phyloP scores from a whole-genome alignment of 768 basidiomycete species.

The Xerocomus brunneocitrinus region DNA sequence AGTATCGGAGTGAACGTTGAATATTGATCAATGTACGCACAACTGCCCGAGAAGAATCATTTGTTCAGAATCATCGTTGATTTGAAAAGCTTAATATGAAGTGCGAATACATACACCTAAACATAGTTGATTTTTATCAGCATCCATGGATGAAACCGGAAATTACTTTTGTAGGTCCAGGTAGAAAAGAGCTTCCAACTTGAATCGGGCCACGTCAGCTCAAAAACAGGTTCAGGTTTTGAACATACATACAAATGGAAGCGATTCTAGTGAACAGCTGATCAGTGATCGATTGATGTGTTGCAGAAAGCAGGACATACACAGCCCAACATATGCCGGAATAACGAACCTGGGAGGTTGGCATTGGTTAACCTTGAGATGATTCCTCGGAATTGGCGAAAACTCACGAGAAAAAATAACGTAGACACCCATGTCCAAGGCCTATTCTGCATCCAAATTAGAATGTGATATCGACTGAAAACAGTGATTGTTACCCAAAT shows the following conservation, averaged over 20 bases:
- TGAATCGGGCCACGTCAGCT: neutral
- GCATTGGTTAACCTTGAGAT: neutral
- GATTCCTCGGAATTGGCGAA: neutral
- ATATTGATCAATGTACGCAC: neutral
- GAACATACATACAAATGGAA: neutral
- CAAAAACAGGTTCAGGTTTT: neutral
- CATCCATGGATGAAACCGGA: too few relatives aligned
- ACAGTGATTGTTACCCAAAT: neutral
- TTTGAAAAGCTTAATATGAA: neutral
- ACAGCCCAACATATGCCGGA: neutral
- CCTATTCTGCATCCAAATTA: neutral
- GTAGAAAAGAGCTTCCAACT: neutral
- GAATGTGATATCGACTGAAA: neutral
- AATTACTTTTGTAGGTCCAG: neutral
- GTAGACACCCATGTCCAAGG: neutral
- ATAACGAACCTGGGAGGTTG: neutral
- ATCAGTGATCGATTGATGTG: neutral
- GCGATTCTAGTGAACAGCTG: neutral
- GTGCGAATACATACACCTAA: neutral
- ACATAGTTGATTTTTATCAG: neutral
- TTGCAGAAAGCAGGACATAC: neutral
- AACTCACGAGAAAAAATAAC: neutral
- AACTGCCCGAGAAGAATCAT: neutral
- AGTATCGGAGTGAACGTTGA: neutral
- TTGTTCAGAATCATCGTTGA: neutral